Percentiles rank a stretch among this genome's conserved stretches.
These are phyloP conservation scores for Tulasnella sp. DNA, from an alignment of 768 basidiomycete genomes.

Conservation along the genomic window DNA sequence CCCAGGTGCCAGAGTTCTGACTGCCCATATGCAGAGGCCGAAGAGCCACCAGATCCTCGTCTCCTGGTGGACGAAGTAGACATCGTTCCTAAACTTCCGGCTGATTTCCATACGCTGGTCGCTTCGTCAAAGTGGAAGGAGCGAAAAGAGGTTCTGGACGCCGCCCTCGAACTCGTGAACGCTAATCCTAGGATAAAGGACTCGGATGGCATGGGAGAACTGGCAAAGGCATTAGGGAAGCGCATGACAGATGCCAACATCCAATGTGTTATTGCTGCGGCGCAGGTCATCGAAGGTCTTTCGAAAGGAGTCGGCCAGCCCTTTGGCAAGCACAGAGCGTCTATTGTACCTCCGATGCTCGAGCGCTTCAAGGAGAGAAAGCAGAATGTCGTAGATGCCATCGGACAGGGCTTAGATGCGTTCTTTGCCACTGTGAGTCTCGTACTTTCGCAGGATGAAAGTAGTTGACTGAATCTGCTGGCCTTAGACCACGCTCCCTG, in stretches of 20 bases:
- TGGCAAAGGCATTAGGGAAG: slow-evolving; percentile 73
- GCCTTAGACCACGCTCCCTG: slow-evolving; percentile 70
- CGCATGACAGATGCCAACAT: slow-evolving; percentile 94
- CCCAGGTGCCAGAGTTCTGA: slow-evolving; percentile 32
- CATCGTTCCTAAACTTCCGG: slow-evolving; percentile 73
- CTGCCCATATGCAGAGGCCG: slow-evolving; percentile 24
- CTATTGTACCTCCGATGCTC: slow-evolving; percentile 74
- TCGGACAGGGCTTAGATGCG: slow-evolving; percentile 87
- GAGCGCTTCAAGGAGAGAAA: slow-evolving; percentile 96
- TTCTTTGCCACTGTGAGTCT: slow-evolving; percentile 75
- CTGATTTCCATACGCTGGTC: slow-evolving; percentile 70
- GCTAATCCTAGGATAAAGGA: slow-evolving; percentile 79
- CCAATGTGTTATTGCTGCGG: slow-evolving; percentile 89
- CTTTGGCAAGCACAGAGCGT: slow-evolving; percentile 75
- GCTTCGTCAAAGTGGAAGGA: slow-evolving; percentile 99
- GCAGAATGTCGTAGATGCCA: slow-evolving; percentile 82
- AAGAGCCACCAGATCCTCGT: slow-evolving; percentile 56
- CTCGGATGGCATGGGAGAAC: slow-evolving; percentile 71
- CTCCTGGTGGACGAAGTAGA: slow-evolving; percentile 80
- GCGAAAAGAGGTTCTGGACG: slow-evolving; percentile 87
- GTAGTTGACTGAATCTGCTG: slow-evolving; percentile 28
- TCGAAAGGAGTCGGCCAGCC: slow-evolving; percentile 76
- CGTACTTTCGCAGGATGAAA: background rate
- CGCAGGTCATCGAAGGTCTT: slow-evolving; percentile 80
- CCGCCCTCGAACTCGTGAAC: slow-evolving; percentile 69